Base-by-base conservation (phyloP, 1,139 yeast genomes). In the Debaryomyces coudertii region DNA sequence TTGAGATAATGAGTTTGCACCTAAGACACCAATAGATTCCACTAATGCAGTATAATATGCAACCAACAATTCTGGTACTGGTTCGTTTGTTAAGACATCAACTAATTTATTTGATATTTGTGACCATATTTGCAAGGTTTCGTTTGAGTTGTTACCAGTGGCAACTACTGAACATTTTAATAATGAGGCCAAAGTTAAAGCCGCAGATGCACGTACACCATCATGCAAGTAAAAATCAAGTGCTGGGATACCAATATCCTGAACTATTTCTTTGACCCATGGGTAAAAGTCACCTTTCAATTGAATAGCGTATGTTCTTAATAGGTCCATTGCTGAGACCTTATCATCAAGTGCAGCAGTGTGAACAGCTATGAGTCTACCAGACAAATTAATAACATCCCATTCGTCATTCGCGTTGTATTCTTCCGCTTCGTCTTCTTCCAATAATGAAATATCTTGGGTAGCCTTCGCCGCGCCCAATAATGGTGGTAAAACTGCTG, bases 341-440 rank as follows among this genome's bases (percentile, higher is more conserved):
- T 95, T 93, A 54, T 92, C 98, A 61, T 93, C 99, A 51, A 93
- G 76, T 16, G 89, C 77, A 14, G 97, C 90, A 3, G 97, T 90
- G 63, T 92, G 96, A 44, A 93, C 90, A 20, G 98, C 99, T 60
- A 95, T 84, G 60, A 88, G 92, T 64, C 90, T 92, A 45, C 99
- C 99, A 24, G 92, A 85, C 34, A 90, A 73, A 55, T 90, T 92
- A 47, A 93, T 85, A 40, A 93, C 95, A 60, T 93, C 99, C 95
- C 97, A 93, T 52, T 92, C 97, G 42, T 92, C 96, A 57, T 89
- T 88, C 58, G 83, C 85, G 54, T 85, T 86, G 54, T 81, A 82
- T 54, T 86, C 90, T 47, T 90, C 96, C 11, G 86, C 82, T 53
- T 95, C 96, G 47, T 86, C 93, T 57, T 90, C 97, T 54, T 90